Evolutionary conservation across 129 eudicot genomes (phyloP), one percentile per base, ranked within the genome.

Genomic region (Flaveria brownii): DNA sequence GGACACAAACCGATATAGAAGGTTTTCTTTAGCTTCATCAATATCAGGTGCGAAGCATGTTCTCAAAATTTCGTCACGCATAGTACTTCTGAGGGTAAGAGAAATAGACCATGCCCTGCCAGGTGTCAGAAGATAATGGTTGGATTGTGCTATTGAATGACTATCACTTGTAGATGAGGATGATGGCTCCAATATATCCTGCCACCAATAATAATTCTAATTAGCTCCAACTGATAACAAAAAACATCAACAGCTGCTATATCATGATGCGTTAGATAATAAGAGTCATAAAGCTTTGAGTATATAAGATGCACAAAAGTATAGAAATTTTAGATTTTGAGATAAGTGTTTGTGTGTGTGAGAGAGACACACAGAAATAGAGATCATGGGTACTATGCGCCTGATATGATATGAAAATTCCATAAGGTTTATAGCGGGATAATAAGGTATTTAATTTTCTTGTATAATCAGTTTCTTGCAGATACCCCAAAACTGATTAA

Each of bases 81-180:
- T 23, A 47, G 83, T 74, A 75, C 93, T 74, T 71, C 92, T 91
- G 50, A 87, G 77, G 41, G 93, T 80, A 73, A 94, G 97, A 42
- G 96, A 88, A 70, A 94, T 47, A 23, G 88, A 87, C 98, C 98
- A 94, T 26, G 98, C 98, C 84, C 90, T 86, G 77, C 92, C 92
- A 68, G 82, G 30, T 16, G 84, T 88, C 70, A 94, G 76, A 82
- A 94, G 92, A 81, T 77, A 28, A 67, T 77, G 45, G 52, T 70
- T 72, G 61, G 68, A 36, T 51, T 60, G 71, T 33, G 71, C 66
- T 46, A 78, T 33, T 62, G 86, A 39, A 61, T 82, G 65, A 62
- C 9, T 59, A 67, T 77, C 92, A 71, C 28, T 61, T n/a, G 56
- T 80, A 50, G 86, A 84, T 46, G 95, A 76, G 56, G 87, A 68